Conservation (phyloP, 2,329 filamentous ascomycete genomes). For the Chaetothyriales sp. region DNA sequence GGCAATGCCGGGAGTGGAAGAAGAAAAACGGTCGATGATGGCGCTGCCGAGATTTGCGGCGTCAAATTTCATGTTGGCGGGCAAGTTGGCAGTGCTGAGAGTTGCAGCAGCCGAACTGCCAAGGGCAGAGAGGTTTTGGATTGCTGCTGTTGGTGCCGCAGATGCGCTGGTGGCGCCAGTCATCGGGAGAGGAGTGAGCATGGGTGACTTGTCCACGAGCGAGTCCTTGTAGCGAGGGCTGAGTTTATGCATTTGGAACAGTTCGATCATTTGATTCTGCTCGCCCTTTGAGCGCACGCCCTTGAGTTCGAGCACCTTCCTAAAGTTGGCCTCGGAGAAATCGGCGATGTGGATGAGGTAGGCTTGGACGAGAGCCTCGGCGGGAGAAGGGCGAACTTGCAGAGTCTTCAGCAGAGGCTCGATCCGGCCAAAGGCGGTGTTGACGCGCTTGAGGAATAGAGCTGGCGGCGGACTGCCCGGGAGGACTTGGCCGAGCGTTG, state of each 20-base stretch:
- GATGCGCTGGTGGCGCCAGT: conserved; percentile 18
- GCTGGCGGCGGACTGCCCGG: conserved; percentile 45
- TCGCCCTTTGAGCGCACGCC: conserved; percentile 70
- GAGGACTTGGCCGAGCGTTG: conserved; percentile 59
- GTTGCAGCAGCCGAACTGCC: conserved; percentile 29
- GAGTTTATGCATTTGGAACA: conserved; percentile 76
- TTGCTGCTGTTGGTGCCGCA: conserved; percentile 29
- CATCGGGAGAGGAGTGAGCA: conserved; percentile 51
- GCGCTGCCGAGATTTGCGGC: conserved; percentile 72
- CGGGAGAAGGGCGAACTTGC: conserved; percentile 79
- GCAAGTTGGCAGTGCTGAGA: conserved; percentile 33
- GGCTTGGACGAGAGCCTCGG: conserved; percentile 88
- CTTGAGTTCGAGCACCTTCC: conserved; percentile 90
- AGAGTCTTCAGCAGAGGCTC: conserved; percentile 91
- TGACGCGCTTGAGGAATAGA: conserved; percentile 73
- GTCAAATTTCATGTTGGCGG: conserved; percentile 52
- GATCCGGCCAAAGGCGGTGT: conserved; percentile 68
- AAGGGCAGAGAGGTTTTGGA: conserved; percentile 33
- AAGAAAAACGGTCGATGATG: conserved; percentile 51
- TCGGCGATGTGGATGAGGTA: conserved; percentile 96
- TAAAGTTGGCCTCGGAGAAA: conserved; percentile 86
- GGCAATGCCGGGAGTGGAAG: conserved; percentile 32
- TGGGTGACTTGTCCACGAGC: conserved; percentile 54
- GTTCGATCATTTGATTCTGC: conserved; percentile 67
- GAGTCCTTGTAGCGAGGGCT: conserved; percentile 49